Base-by-base conservation (phyloP, 768 basidiomycete species). In the Suillus tomentosus region DNA sequence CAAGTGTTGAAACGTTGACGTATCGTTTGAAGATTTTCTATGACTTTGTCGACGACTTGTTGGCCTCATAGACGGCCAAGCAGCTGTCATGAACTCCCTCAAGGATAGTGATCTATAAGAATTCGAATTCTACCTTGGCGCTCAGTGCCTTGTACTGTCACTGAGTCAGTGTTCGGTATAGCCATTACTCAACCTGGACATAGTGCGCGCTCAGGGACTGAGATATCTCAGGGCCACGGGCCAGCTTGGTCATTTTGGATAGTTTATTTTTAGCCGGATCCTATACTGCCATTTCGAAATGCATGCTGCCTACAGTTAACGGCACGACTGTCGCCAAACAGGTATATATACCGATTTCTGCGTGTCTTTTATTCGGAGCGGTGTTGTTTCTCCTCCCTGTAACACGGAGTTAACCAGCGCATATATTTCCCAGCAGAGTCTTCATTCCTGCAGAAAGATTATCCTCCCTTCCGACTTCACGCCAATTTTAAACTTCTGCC, bases 401-500 rank as follows among this genome's bases (percentile, higher is more conserved):
- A 3, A 58, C 39, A 11, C 15, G 39, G 55, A n/a, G 10, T 45
- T 10, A 19, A n/a, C 31, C 60, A 31, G 54, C 55, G 19, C 53
- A 62, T 36, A 15, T 5, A 17, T 61, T 61, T 61, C 27, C 61
- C 60, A 31, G 36, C 15, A 19, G 53, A 24, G 48, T 31, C 10
- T 11, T 13, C 51, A 36, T 24, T 61, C 17, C 36, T 37, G 36
- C 36, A 34, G 53, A 54, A 36, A 34, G 34, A n/a, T 3, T 42
- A 47, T 27, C 31, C 45, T 34, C 22, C 24, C n/a, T 22, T 3
- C 53, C n/a, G 40, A 27, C 24, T 8, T 31, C 11, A 50, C 27
- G 17, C 64, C 61, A 65, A 63, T 31, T 42, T 50, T 63, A 65
- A 62, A 45, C 37, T 31, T 36, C 47, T 34, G 50, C 22, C 24